phyloP scores from a whole-genome alignment of 352 stramenopile species.

The Globisporangium megalacanthum region DNA sequence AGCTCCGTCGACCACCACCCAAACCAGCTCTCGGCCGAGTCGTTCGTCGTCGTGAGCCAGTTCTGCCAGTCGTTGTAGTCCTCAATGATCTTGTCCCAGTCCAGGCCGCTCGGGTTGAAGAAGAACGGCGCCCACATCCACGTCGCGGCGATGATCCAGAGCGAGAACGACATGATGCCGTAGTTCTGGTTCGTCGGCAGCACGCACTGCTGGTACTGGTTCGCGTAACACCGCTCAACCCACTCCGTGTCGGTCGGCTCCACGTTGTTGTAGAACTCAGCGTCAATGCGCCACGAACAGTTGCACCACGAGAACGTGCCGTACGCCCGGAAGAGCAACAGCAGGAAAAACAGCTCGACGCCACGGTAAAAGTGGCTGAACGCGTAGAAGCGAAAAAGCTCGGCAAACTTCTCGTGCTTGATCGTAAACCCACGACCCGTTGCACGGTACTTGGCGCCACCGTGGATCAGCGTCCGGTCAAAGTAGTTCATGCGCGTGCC shows the following conservation, averaged over 20 bases:
- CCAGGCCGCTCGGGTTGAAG: conserved; percentile 97
- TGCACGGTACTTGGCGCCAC: conserved; percentile 96
- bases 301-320: conserved; percentile 94
- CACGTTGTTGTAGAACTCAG: conserved; percentile 68
- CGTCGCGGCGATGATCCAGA: conserved; percentile 91
- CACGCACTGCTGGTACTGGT: conserved; percentile 87
- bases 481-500: conserved; percentile 99
- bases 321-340: conserved; percentile 82
- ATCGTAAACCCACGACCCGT: conserved; percentile 99
- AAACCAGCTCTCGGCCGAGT: conserved; percentile 84
- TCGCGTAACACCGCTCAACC: conserved; percentile 70
- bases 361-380: conserved; percentile 97
- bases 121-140: conserved; percentile 87
- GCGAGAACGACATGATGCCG: conserved; percentile 95
- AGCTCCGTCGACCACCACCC: conserved; percentile 85
- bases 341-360: conserved; percentile 90
- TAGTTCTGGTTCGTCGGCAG: conserved; percentile 97
- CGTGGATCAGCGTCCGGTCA: conserved; percentile 96
- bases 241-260: conserved; percentile 71
- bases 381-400: conserved; percentile 97
- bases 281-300: conserved; percentile 74
- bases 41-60: conserved; percentile 89
- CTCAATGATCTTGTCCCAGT: conserved; percentile 95
- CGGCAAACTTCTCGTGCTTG: conserved; percentile 97
- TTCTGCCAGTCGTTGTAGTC: conserved; percentile 94